These are phyloP conservation scores for Trypanosomatidae sp. DNA, from an alignment of 208 protist genomes.

Conservation along the genomic window DNA sequence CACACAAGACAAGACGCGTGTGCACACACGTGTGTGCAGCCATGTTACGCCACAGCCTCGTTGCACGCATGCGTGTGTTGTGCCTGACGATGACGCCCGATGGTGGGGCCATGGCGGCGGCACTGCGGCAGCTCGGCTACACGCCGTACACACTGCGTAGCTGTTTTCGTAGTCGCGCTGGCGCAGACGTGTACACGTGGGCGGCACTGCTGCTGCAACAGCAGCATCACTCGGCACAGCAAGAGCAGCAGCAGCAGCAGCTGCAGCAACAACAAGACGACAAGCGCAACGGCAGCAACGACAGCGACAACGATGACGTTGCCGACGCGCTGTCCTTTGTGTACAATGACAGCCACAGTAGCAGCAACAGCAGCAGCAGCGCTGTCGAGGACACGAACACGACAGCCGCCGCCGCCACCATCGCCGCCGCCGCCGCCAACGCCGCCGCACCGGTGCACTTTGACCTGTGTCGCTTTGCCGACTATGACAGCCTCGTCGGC, in stretches of 20 bases:
- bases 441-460: too few species aligned
- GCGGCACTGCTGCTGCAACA: background rate
- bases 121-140: slow-evolving; percentile 45
- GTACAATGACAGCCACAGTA: slow-evolving; percentile 22
- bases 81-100: slow-evolving; percentile 59
- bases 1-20: too few species aligned
- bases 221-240: background rate
- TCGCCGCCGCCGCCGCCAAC: too few species aligned
- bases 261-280: background rate
- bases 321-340: background rate
- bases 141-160: slow-evolving; percentile 42
- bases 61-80: slow-evolving; percentile 49
- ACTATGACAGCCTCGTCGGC: slow-evolving; percentile 45
- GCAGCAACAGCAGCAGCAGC: slow-evolving; percentile 21
- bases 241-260: background rate
- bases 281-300: background rate
- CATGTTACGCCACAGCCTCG: too few species aligned
- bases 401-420: too few species aligned
- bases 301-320: background rate
- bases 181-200: background rate
- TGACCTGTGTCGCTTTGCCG: slow-evolving; percentile 20
- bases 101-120: slow-evolving; percentile 33
- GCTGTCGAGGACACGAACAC: slow-evolving; percentile 29
- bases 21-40: too few species aligned
- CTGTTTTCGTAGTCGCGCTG: slow-evolving; percentile 12